phyloP scores from a whole-genome alignment of 768 basidiomycete species.

The Serendipita indica region DNA sequence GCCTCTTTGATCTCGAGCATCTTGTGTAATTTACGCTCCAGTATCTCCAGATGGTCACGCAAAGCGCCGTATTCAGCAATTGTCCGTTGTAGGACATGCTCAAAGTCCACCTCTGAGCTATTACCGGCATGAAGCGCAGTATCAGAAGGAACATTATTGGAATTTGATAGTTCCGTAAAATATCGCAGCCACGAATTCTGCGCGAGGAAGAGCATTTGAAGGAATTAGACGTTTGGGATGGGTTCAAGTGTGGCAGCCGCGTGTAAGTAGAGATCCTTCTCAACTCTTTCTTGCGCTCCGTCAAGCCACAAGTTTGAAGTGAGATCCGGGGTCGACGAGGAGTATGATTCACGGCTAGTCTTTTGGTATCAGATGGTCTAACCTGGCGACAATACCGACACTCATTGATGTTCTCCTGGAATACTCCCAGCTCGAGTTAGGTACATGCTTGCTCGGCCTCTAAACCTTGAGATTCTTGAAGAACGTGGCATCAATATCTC shows the following conservation, averaged over 20 bases:
- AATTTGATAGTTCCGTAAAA: neutral
- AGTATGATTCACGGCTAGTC: too few species aligned
- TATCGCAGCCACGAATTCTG: constrained; percentile 5
- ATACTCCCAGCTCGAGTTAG: too few species aligned
- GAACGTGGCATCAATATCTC: too few species aligned
- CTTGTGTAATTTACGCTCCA: neutral
- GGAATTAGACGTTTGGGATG: neutral
- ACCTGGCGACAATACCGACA: too few species aligned
- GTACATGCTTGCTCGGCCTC: too few species aligned
- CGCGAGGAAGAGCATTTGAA: neutral
- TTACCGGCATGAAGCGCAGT: too few species aligned
- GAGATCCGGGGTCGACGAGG: too few species aligned
- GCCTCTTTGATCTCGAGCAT: constrained; percentile 8
- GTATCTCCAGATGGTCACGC: constrained; percentile 3
- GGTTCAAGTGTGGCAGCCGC: neutral
- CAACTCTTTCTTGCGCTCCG: too few species aligned
- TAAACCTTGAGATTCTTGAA: too few species aligned
- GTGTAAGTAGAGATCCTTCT: neutral
- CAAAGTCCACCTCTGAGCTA: neutral
- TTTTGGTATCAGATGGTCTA: too few species aligned
- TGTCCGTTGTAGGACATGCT: neutral
- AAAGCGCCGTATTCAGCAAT: constrained; percentile 2
- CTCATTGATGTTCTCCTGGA: too few species aligned
- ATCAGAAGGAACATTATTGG: neutral
- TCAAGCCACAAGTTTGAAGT: too few species aligned